Conservation (phyloP, 1,284 basidiomycete species). For the Tilletia caries region DNA sequence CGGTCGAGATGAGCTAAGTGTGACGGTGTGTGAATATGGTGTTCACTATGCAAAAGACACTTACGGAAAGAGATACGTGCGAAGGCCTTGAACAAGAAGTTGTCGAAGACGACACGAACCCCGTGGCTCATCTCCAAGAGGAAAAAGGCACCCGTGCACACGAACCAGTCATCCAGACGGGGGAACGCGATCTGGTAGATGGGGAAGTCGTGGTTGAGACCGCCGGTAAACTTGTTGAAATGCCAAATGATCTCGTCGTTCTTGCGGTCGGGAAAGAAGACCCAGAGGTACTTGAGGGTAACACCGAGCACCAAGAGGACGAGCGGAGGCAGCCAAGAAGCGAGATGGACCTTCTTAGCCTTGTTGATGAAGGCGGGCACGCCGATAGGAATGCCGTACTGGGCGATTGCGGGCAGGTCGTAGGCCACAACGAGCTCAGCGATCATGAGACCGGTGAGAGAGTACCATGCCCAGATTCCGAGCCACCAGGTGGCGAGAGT, state of each 20-base stretch:
- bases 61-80: slow-evolving; percentile 30
- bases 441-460: slow-evolving; percentile 34
- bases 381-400: background rate
- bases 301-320: slow-evolving; percentile 23
- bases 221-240: slow-evolving; percentile 30
- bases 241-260: slow-evolving; percentile 30
- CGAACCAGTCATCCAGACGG: slow-evolving; percentile 40
- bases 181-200: slow-evolving; percentile 25
- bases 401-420: slow-evolving; percentile 2
- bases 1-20: too few species aligned
- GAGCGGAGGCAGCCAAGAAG: slow-evolving; percentile 22
- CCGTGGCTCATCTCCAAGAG: slow-evolving; percentile 30
- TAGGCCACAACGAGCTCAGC: slow-evolving; percentile 38
- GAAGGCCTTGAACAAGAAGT: slow-evolving; percentile 19
- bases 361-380: background rate
- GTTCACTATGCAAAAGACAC: background rate
- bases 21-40: too few species aligned
- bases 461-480: slow-evolving; percentile 39
- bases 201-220: slow-evolving; percentile 26
- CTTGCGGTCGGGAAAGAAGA: slow-evolving; percentile 20
- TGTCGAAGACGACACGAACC: slow-evolving; percentile 17
- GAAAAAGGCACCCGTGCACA: slow-evolving; percentile 28
- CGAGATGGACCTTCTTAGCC: slow-evolving; percentile 12
- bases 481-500: slow-evolving; percentile 38
- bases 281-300: slow-evolving; percentile 40